phyloP scores from a whole-genome alignment of 2,329 filamentous ascomycete species.

The Cordyceps militaris region DNA sequence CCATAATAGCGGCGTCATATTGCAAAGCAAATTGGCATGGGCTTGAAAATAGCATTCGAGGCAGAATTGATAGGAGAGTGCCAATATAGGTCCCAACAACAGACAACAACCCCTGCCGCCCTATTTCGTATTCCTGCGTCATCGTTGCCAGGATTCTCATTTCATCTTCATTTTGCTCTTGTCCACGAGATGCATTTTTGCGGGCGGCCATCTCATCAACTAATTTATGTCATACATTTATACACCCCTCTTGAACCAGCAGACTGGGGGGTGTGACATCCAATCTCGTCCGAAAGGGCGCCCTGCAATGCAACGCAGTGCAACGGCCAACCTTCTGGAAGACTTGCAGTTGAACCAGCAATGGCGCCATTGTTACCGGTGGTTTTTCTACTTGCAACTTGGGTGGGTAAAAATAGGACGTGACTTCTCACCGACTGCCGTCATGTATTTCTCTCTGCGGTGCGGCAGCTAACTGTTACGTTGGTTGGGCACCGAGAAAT shows the following conservation, averaged over 20 bases:
- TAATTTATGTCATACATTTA: background rate
- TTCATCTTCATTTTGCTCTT: background rate
- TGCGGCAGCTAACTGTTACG: background rate
- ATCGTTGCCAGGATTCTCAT: background rate
- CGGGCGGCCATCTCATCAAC: background rate
- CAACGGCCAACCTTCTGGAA: background rate
- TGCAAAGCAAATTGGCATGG: no score
- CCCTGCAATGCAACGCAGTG: background rate
- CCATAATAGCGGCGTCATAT: no score
- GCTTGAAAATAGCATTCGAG: background rate
- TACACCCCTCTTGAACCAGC: background rate
- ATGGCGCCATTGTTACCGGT: no score
- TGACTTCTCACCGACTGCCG: background rate
- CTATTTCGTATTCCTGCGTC: background rate
- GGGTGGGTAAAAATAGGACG: background rate
- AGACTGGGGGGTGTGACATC: background rate
- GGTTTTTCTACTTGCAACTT: background rate
- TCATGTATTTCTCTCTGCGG: background rate
- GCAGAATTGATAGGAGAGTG: no score
- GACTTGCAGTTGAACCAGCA: background rate
- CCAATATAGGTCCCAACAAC: background rate
- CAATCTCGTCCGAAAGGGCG: background rate
- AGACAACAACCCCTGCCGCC: background rate
- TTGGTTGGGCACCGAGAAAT: background rate
- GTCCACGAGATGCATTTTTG: background rate